Evolutionary conservation across 306 rosid species (phyloP).

Genomic region (Cicer chorassanicum): DNA sequence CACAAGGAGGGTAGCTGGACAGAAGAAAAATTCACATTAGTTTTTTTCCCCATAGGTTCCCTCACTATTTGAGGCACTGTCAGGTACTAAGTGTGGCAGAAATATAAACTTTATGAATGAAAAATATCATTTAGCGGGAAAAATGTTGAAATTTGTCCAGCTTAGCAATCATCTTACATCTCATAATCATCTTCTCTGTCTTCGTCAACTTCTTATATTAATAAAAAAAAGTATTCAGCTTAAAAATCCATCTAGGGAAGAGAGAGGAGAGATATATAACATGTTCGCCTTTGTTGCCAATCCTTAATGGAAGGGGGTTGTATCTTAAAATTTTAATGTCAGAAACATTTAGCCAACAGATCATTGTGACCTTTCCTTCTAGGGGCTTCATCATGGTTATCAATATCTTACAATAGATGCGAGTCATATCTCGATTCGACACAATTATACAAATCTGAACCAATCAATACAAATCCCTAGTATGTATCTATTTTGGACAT

Average conservation of each 20-base stretch:
- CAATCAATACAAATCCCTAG: too few relatives aligned
- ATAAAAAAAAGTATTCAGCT: not conserved
- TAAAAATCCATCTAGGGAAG: not conserved
- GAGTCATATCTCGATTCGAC: too few relatives aligned
- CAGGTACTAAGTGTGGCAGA: not conserved
- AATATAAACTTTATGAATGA: not conserved
- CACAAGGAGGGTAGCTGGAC: constrained; percentile 3
- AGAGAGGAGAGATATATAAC: not conserved
- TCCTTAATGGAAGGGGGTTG: not conserved
- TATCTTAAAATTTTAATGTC: not conserved
- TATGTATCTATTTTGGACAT: too few relatives aligned
- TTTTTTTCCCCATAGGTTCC: not conserved
- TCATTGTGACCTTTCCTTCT: not conserved
- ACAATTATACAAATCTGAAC: too few relatives aligned
- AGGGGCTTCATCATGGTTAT: too few relatives aligned
- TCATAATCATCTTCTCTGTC: not conserved
- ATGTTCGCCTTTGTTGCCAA: not conserved
- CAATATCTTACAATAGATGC: too few relatives aligned
- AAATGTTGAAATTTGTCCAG: not conserved
- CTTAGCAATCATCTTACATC: not conserved
- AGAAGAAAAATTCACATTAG: not conserved
- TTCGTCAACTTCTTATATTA: not conserved
- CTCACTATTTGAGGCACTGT: too few relatives aligned
- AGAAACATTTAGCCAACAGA: not conserved
- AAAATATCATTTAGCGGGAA: not conserved